Evolutionary conservation across 2,329 filamentous ascomycete species (phyloP), one percentile per base, ranked within the genome.

Genomic region (Gnomoniopsis smithogilvyi): DNA sequence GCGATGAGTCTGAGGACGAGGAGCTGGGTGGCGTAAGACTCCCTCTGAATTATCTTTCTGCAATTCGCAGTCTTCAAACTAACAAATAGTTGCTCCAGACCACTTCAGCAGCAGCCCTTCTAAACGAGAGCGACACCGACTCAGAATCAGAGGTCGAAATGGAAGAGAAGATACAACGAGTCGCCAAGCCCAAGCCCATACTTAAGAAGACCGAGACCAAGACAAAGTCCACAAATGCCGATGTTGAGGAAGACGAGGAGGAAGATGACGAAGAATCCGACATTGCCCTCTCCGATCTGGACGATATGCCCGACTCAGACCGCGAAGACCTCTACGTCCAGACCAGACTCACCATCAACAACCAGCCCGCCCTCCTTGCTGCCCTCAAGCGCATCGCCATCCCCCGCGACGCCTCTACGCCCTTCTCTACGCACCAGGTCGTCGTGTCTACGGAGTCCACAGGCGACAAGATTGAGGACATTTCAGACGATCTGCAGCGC

Each of bases 311-410:
- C 56, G 90, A 91, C 51, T 77, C 85, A 38, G 77, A 89, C 47
- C 91, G 90, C 21, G 90, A 91, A 43, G 93, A 96, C 70, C 84
- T 96, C 45, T 86, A 96, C 62, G 91, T 92, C 17, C 90, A 96
- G 76, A 92, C 95, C 72, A 90, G 92, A 67, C 87, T 97, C 65
- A 97, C 93, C 55, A 98, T 98, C 78, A 97, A 99, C 83, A 99
- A 99, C 79, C 93, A 90, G 56, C 81, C 90, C 65, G 95, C 94
- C 36, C 90, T 99, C 54, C 84, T 86, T 65, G 81, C 90, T 66
- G 87, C 92, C 14, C 82, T 96, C 63, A 89, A 90, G 69, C 91
- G 93, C 67, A 92, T 96, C 72, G 79, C 84, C 34, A 78, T 95
- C 54, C 85, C 90, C 15, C 85, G 84, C 57, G 79, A 80, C 66